Conservation (phyloP, 2,329 filamentous ascomycete species). For the Nemania sp. region DNA sequence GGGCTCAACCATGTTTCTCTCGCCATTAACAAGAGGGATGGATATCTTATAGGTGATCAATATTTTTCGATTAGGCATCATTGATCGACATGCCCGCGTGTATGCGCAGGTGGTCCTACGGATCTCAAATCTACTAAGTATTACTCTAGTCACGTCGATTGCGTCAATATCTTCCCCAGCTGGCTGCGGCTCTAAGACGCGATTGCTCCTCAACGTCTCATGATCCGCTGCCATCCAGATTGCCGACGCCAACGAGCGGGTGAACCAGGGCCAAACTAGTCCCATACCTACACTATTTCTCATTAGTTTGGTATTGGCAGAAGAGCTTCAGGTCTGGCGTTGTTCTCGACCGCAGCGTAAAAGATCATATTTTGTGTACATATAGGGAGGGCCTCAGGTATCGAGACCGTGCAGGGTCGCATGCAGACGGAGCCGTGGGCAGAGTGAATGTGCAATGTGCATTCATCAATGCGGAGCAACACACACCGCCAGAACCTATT, state of each 20-base stretch:
- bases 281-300: constrained; percentile 19
- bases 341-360: neutral
- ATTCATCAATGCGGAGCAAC: constrained; percentile 33
- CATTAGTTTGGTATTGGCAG: constrained; percentile 10
- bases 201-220: constrained; percentile 21
- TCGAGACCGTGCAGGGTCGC: constrained; percentile 22
- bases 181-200: constrained; percentile 26
- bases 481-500: constrained; percentile 30
- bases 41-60: neutral
- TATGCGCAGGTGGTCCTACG: neutral
- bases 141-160: constrained; percentile 10
- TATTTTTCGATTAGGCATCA: constrained; percentile 1
- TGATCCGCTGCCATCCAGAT: constrained; percentile 31
- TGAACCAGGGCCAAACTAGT: constrained; percentile 19
- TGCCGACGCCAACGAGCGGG: constrained; percentile 24
- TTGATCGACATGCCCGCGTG: constrained; percentile 6
- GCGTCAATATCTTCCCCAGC: constrained; percentile 2
- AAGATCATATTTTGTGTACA: constrained; percentile 12
- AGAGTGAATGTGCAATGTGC: neutral
- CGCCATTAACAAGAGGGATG: neutral
- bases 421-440: constrained; percentile 21
- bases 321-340: neutral
- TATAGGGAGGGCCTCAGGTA: neutral
- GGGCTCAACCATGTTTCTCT: neutral
- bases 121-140: constrained; percentile 12